Conservation (phyloP, 345 rosid genomes). For the Populus ilicifolia region DNA sequence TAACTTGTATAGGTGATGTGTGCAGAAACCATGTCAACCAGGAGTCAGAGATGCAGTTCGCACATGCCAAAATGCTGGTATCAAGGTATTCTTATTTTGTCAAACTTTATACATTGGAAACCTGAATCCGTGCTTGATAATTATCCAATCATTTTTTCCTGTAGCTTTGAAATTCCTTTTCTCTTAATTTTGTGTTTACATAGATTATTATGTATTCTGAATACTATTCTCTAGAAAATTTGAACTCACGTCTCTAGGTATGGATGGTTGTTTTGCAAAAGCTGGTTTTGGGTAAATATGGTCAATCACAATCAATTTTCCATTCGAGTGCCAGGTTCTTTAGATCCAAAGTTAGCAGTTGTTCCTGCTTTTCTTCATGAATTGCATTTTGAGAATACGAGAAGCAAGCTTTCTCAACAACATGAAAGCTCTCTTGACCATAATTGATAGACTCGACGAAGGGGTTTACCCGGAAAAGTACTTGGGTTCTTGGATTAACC, state of each 20-base stretch:
- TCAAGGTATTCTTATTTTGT: constrained; percentile 19
- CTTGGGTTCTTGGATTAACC: no score
- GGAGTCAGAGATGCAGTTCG: constrained; percentile 26
- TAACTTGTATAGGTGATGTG: neutral
- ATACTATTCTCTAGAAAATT: neutral
- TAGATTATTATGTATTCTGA: neutral
- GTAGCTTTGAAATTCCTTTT: neutral
- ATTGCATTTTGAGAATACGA: no score
- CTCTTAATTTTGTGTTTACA: no score
- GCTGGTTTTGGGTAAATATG: neutral
- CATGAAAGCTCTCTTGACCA: no score
- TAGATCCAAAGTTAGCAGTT: neutral
- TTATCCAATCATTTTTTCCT: neutral
- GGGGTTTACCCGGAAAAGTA: no score
- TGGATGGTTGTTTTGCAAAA: neutral
- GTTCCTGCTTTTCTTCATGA: no score
- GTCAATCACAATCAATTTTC: no score
- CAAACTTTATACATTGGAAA: neutral
- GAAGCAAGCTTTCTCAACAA: no score
- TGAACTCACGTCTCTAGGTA: neutral
- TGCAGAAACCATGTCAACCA: constrained; percentile 33
- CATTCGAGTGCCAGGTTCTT: neutral
- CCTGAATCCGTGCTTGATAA: neutral
- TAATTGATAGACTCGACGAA: no score
- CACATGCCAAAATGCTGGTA: constrained; percentile 31